Evolutionary conservation across 2,329 filamentous ascomycete species (phyloP).

Genomic region (Neoscytalidium dimidiatum): DNA sequence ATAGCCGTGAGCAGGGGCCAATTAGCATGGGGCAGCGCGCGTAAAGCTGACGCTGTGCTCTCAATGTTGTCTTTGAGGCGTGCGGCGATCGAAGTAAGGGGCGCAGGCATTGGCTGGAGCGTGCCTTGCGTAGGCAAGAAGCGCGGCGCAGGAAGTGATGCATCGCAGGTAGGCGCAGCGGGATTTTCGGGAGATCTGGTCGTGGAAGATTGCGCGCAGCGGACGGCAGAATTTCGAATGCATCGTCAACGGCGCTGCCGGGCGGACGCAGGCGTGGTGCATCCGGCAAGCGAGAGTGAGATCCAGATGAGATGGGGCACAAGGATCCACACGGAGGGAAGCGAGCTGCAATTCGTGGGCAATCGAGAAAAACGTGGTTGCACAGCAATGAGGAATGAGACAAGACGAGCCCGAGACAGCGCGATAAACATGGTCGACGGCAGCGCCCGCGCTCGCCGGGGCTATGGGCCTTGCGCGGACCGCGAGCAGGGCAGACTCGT

Average conservation of each 20-base stretch:
- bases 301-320: slow-evolving; percentile 17
- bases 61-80: slow-evolving; percentile 18
- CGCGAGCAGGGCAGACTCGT: neutral
- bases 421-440: slow-evolving; percentile 6
- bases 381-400: slow-evolving; percentile 20
- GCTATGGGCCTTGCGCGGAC: neutral
- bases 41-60: slow-evolving; percentile 19
- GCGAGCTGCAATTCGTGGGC: slow-evolving; percentile 12
- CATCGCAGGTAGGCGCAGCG: slow-evolving; percentile 7
- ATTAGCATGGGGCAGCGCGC: slow-evolving; percentile 12
- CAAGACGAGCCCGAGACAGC: slow-evolving; percentile 13
- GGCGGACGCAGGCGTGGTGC: slow-evolving; percentile 18
- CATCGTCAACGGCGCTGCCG: slow-evolving; percentile 17
- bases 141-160: slow-evolving; percentile 17
- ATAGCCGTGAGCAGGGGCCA: slow-evolving; percentile 6
- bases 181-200: slow-evolving; percentile 8
- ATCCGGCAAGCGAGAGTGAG: slow-evolving; percentile 15
- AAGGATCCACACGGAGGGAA: neutral
- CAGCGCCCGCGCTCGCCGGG: neutral
- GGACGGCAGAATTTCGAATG: slow-evolving; percentile 2
- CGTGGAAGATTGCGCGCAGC: slow-evolving; percentile 9
- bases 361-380: slow-evolving; percentile 15
- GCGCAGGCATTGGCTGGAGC: slow-evolving; percentile 14
- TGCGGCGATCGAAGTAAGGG: slow-evolving; percentile 21
- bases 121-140: slow-evolving; percentile 19